phyloP scores from a whole-genome alignment of 2,329 filamentous ascomycete genomes.

The Microsporum ferrugineum region DNA sequence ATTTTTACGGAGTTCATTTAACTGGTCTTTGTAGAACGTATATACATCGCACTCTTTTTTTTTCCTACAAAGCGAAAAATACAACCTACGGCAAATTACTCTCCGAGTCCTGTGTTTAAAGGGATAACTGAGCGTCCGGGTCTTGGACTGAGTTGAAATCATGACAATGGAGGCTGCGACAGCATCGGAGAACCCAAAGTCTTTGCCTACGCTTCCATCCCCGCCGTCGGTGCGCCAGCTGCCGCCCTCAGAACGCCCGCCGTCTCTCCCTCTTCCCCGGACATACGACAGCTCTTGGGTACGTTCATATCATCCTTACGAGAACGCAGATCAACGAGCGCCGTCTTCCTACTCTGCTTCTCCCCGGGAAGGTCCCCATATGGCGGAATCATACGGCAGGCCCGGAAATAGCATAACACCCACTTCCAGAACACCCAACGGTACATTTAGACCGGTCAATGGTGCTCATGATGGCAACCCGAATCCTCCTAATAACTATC shows the following conservation, averaged over 20 bases:
- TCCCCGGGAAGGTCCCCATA: slow-evolving; percentile 15
- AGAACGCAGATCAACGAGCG: slow-evolving; percentile 10
- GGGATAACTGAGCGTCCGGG: neutral
- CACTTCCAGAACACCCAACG: slow-evolving; percentile 18
- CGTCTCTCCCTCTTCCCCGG: slow-evolving; percentile 10
- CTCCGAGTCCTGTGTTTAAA: neutral
- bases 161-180: slow-evolving; percentile 4
- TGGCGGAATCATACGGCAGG: slow-evolving; percentile 20
- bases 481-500: slow-evolving; percentile 21
- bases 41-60: neutral
- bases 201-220: slow-evolving; percentile 3
- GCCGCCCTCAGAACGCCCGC: slow-evolving; percentile 8
- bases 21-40: slow-evolving; percentile 2
- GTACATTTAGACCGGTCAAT: slow-evolving; percentile 25
- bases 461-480: slow-evolving; percentile 22
- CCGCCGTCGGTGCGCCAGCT: slow-evolving; percentile 7
- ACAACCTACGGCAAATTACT: neutral
- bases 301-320: slow-evolving; percentile 7
- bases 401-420: slow-evolving; percentile 24
- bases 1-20: neutral
- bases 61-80: neutral
- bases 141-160: neutral
- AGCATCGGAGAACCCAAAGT: neutral
- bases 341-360: slow-evolving; percentile 18
- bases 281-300: slow-evolving; percentile 9